phyloP scores from a whole-genome alignment of 2,329 filamentous ascomycete species.

The Cucurbitaria berberidis region DNA sequence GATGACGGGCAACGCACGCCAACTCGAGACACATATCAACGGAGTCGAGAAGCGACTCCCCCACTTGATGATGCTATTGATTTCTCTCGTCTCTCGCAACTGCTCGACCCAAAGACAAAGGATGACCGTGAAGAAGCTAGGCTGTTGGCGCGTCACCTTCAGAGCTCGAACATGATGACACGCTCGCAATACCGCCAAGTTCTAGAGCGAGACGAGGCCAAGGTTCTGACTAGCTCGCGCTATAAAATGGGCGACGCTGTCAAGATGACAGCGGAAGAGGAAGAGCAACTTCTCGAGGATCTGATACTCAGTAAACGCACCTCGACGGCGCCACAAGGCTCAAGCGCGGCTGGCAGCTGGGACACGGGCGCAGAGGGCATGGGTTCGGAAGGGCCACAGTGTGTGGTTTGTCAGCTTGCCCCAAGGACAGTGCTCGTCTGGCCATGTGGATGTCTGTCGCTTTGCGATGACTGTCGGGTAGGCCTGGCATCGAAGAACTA shows the following conservation, averaged over 20 bases:
- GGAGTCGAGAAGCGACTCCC: constrained; percentile 61
- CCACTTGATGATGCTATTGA: constrained; percentile 58
- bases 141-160: constrained; percentile 79
- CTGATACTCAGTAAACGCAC: constrained; percentile 63
- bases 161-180: constrained; percentile 75
- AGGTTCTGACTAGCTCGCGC: constrained; percentile 63
- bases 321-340: constrained; percentile 42
- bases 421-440: constrained; percentile 90
- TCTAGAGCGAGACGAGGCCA: constrained; percentile 71
- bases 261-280: constrained; percentile 55
- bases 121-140: constrained; percentile 83
- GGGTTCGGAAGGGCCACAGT: constrained; percentile 78
- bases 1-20: constrained; percentile 71
- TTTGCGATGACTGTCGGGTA: constrained; percentile 94
- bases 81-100: constrained; percentile 72
- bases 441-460: constrained; percentile 92
- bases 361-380: constrained; percentile 74
- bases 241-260: constrained; percentile 31
- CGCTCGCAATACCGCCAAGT: constrained; percentile 76
- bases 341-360: constrained; percentile 59
- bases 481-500: constrained; percentile 97
- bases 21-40: constrained; percentile 67
- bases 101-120: constrained; percentile 78
- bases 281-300: constrained; percentile 64
- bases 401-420: constrained; percentile 90